Percentiles rank a stretch among this genome's conserved stretches.
Conservation (phyloP, 1,284 basidiomycete species). For the Austropuccinia psidii region DNA sequence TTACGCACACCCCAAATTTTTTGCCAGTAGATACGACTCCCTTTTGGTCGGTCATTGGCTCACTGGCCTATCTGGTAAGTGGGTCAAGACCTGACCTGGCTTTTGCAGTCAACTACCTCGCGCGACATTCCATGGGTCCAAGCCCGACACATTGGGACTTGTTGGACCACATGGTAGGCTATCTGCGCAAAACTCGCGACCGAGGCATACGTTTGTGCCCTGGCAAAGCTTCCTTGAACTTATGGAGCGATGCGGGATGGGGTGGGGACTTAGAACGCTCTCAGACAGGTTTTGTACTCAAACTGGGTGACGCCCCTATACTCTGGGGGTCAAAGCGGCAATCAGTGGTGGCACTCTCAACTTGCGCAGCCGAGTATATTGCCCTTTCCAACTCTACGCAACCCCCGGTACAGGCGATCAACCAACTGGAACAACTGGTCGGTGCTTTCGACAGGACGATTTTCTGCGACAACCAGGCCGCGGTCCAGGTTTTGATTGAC, state of each 20-base stretch:
- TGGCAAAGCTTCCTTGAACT: too few relatives aligned
- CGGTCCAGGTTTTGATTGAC: not conserved
- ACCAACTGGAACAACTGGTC: not conserved
- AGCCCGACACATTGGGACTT: conserved; percentile 49
- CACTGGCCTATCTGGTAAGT: conserved; percentile 50
- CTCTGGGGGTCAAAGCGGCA: not conserved
- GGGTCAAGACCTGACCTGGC: conserved; percentile 51
- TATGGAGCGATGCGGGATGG: conserved; percentile 26
- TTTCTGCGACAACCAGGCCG: not conserved
- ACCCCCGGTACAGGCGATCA: not conserved
- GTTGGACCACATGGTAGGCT: conserved; percentile 49
- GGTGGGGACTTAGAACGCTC: not conserved
- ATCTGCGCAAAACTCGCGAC: conserved; percentile 53
- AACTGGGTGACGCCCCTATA: not conserved
- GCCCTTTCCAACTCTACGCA: not conserved
- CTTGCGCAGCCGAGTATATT: not conserved
- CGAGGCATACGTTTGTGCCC: too few relatives aligned
- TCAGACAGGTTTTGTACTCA: not conserved
- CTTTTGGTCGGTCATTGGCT: conserved; percentile 48
- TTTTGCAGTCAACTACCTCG: conserved; percentile 48
- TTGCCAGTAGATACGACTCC: not conserved
- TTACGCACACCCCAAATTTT: too few relatives aligned
- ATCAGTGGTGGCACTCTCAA: not conserved
- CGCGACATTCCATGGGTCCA: conserved; percentile 44
- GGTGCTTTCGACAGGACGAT: not conserved